Percentiles rank a stretch among this genome's conserved stretches.
These are phyloP conservation scores for Coffea humblotiana DNA, from an alignment of 305 asterid species.

Conservation along the genomic window DNA sequence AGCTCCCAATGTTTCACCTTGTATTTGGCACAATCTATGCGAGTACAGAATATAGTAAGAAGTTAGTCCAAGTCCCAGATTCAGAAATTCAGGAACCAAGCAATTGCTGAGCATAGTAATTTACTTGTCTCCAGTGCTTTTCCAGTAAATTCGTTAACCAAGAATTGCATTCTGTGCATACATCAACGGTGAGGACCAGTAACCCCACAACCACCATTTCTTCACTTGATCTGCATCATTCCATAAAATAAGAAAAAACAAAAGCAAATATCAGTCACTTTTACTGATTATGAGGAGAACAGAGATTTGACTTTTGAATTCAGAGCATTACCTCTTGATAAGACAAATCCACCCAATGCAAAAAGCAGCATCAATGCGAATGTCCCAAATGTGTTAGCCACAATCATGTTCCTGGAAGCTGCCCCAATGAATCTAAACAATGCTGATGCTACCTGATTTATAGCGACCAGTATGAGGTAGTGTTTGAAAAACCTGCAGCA, in stretches of 20 bases:
- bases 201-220: conserved; percentile 81
- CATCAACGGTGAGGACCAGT: conserved; percentile 68
- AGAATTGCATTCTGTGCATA: conserved; percentile 62
- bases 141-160: conserved; percentile 43
- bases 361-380: conserved; percentile 53
- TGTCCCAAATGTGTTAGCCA: conserved; percentile 71
- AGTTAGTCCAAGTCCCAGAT: background rate
- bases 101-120: background rate
- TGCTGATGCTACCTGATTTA: conserved; percentile 51
- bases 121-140: conserved; percentile 38
- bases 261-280: conserved; percentile 1
- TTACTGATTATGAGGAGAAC: background rate
- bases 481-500: conserved; percentile 62
- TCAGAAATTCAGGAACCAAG: background rate
- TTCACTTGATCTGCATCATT: conserved; percentile 31
- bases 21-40: conserved; percentile 22
- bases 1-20: conserved; percentile 37
- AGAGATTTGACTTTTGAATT: background rate
- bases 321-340: conserved; percentile 53
- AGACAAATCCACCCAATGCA: conserved; percentile 70
- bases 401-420: conserved; percentile 57
- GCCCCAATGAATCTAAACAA: conserved; percentile 63
- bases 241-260: background rate
- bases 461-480: conserved; percentile 44
- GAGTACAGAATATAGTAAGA: background rate